Conservation (phyloP, 2,329 filamentous ascomycete genomes). For the Calcarisporium arbuscula region DNA sequence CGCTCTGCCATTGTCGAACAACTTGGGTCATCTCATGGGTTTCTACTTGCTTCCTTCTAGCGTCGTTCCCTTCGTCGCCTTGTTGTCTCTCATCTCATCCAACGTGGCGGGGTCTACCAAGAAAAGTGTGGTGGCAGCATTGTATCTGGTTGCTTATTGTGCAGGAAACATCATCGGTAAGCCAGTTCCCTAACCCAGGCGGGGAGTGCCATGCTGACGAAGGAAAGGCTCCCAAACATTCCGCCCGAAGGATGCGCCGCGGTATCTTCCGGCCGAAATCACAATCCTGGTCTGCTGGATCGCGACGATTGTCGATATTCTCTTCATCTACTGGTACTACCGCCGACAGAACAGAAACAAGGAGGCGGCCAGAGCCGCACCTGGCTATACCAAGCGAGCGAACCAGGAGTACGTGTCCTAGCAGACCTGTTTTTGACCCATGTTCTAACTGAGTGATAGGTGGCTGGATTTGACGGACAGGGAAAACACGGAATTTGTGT, state of each 20-base stretch:
- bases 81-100: slow-evolving; percentile 26
- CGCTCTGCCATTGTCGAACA: slow-evolving; percentile 32
- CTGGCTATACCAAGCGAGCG: slow-evolving; percentile 54
- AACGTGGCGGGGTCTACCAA: slow-evolving; percentile 45
- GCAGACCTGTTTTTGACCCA: too few relatives aligned
- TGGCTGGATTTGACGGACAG: slow-evolving; percentile 59
- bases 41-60: slow-evolving; percentile 59
- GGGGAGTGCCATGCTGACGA: slow-evolving; percentile 7
- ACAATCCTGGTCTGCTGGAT: slow-evolving; percentile 55
- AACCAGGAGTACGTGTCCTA: slow-evolving; percentile 67
- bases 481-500: slow-evolving; percentile 60
- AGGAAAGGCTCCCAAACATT: slow-evolving; percentile 48
- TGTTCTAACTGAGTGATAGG: too few relatives aligned
- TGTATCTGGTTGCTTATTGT: slow-evolving; percentile 42
- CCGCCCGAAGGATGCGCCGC: slow-evolving; percentile 46
- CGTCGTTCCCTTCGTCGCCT: slow-evolving; percentile 25
- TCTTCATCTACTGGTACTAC: slow-evolving; percentile 60
- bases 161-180: slow-evolving; percentile 50
- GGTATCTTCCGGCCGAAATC: slow-evolving; percentile 58
- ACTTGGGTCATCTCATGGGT: slow-evolving; percentile 45
- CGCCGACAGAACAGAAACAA: slow-evolving; percentile 53
- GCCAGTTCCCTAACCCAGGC: too few relatives aligned
- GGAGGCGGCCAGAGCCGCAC: slow-evolving; percentile 39
- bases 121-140: slow-evolving; percentile 44
- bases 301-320: slow-evolving; percentile 44